Base-by-base conservation (phyloP, 1,139 yeast genomes). In the Zygoascus hellenicus region DNA sequence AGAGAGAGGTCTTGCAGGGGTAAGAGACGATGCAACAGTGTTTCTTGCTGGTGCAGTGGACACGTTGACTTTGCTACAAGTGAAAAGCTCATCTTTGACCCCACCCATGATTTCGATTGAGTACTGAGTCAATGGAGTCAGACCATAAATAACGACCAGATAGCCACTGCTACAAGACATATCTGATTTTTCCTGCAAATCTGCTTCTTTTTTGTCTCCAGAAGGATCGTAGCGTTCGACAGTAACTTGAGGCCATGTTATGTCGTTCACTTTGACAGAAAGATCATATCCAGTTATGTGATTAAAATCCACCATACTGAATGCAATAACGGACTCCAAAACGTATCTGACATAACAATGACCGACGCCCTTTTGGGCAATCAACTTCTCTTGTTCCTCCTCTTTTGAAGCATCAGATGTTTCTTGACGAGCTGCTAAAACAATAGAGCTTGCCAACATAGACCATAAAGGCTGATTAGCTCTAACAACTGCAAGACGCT, bases 391-490 rank as follows among this genome's bases (percentile, higher is more conserved):
- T 9, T 42, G 48, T 14, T 33, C 48, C 9, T 48, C 49, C 39
- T 49, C 52, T 22, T 47, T 49, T 38, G 45, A 42, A 1, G 38
- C 35, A 14, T 45, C 32, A 10, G 38, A 46, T 11, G 43, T 32
- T 22, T 62, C 66, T 32, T 65, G 68, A 1, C 66, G 51, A 6
- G 69, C 67, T 1, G 69, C 67, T 37, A 64, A 56, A 31, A 66
- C 68, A 29, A 65, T 60, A 16, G 63, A 57, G 31, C 63, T 61
- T 2, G 69, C 69, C 34, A 65, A 51, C n/a, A 62, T 57, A 2
- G 69, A 58, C 69, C 69, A 65, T n/a, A 65, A 46, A 1, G 68
- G 67, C 47, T 65, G 69, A 42, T 58, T 59, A 0, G 60, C 52
- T 17, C 65, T 51, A 5, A 60, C 63, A 2, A 56, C 42, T 0